Evolutionary conservation across 495 filamentous ascomycete species (phyloP).

Genomic region (Hypoxylon subgilvum): DNA sequence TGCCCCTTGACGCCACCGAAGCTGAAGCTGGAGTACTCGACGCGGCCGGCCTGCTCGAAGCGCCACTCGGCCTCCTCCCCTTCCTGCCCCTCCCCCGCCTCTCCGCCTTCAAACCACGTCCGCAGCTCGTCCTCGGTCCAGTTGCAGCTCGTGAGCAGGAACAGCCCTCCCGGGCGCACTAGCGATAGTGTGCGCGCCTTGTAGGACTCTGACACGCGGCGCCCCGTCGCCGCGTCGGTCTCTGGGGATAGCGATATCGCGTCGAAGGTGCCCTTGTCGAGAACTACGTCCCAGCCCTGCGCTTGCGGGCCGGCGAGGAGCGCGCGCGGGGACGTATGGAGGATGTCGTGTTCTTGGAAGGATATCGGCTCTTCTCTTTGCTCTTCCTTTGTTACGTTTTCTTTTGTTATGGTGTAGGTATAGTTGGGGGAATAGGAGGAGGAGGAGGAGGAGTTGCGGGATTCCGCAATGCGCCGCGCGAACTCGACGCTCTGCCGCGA

Average conservation of each 20-base stretch:
- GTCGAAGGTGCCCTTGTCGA: conserved; percentile 98
- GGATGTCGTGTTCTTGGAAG: conserved; percentile 80
- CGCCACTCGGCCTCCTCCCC: conserved; percentile 4
- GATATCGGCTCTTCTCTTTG: conserved; percentile 48
- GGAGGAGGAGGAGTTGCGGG: background rate
- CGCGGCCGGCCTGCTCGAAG: conserved; percentile 61
- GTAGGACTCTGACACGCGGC: conserved; percentile 75
- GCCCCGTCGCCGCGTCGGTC: conserved; percentile 46
- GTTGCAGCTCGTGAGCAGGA: conserved; percentile 93
- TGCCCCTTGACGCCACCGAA: conserved; percentile 88
- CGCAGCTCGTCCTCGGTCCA: conserved; percentile 92
- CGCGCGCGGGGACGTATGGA: conserved; percentile 53
- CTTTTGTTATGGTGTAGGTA: too few relatives aligned
- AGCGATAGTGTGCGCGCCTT: conserved; percentile 65
- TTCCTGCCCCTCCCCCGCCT: conserved; percentile 12
- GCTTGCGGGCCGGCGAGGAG: conserved; percentile 46
- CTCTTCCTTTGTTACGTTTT: too few relatives aligned
- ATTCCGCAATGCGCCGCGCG: conserved; percentile 57
- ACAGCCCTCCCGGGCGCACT: conserved; percentile 70
- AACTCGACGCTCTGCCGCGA: conserved; percentile 68
- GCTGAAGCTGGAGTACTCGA: conserved; percentile 81
- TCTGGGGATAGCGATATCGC: conserved; percentile 78
- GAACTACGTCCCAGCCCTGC: conserved; percentile 78
- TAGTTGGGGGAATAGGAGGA: background rate
- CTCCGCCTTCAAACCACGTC: conserved; percentile 67